A percentile compares a stretch with the other conserved stretches of the same genome.
phyloP scores from a whole-genome alignment of 1,284 basidiomycete species.

The Ustilago nuda region DNA sequence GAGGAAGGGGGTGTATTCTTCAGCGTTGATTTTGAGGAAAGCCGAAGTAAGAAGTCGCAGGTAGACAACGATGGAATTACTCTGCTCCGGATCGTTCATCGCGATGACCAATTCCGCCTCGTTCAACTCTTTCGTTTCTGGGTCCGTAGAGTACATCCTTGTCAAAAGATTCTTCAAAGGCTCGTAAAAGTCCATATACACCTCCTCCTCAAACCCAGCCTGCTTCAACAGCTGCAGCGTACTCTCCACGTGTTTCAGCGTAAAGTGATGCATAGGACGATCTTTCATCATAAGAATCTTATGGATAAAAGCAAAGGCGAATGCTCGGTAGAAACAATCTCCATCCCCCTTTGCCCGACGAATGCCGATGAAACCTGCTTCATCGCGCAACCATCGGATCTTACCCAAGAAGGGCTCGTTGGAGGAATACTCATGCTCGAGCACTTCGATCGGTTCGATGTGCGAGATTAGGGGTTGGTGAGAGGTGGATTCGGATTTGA shows the following conservation, averaged over 20 bases:
- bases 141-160: conserved; percentile 51
- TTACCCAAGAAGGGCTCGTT: conserved; percentile 51
- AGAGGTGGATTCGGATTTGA: conserved; percentile 37
- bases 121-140: conserved; percentile 46
- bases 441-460: conserved; percentile 50
- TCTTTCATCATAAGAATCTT: conserved; percentile 54
- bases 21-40: conserved; percentile 57
- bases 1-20: conserved; percentile 62
- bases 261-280: conserved; percentile 51
- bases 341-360: conserved; percentile 61
- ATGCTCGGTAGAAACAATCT: conserved; percentile 65
- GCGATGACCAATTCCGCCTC: conserved; percentile 44
- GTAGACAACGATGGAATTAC: conserved; percentile 64
- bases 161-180: conserved; percentile 51
- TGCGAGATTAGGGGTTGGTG: conserved; percentile 47
- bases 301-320: conserved; percentile 60
- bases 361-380: conserved; percentile 52
- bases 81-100: conserved; percentile 62
- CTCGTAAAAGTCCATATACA: conserved; percentile 60
- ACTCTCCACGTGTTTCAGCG: conserved; percentile 55
- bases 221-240: conserved; percentile 55
- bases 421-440: conserved; percentile 48
- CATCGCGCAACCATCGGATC: conserved; percentile 54
- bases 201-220: conserved; percentile 54
- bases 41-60: conserved; percentile 57